Conservation (phyloP, 2,329 filamentous ascomycete species). For the Cytospora piceae region DNA sequence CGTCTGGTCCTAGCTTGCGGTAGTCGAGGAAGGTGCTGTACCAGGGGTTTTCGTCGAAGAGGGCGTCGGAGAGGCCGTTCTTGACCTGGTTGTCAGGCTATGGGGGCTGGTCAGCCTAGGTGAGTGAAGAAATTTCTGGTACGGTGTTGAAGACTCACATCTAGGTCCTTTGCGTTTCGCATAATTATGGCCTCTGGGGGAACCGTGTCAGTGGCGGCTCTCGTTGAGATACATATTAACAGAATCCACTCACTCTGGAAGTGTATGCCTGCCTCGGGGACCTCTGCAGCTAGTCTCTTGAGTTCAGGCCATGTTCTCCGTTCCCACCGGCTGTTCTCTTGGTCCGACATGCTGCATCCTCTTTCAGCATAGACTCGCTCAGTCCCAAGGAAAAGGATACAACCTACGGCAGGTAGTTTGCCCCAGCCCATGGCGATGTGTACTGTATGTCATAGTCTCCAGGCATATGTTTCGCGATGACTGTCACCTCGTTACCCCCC, state of each 20-base stretch:
- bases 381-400: slow-evolving; percentile 25
- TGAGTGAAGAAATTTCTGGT: not conserved
- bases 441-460: slow-evolving; percentile 93
- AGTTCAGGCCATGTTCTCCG: slow-evolving; percentile 67
- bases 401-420: slow-evolving; percentile 74
- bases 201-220: not conserved
- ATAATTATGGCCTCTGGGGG: slow-evolving; percentile 52
- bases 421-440: slow-evolving; percentile 85
- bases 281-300: slow-evolving; percentile 61
- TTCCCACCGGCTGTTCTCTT: slow-evolving; percentile 59
- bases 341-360: slow-evolving; percentile 47
- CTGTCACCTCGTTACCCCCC: slow-evolving; percentile 46
- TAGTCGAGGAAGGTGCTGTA: slow-evolving; percentile 74
- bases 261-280: slow-evolving; percentile 80
- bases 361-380: slow-evolving; percentile 24
- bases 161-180: slow-evolving; percentile 65
- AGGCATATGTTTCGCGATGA: slow-evolving; percentile 79
- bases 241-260: slow-evolving; percentile 61
- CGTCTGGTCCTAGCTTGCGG: slow-evolving; percentile 58
- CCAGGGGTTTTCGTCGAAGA: slow-evolving; percentile 73
- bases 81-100: not conserved
- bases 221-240: not conserved
- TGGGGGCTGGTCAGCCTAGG: not conserved
- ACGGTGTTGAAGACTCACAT: slow-evolving; percentile 16
- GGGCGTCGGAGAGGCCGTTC: slow-evolving; percentile 62